A percentile compares a stretch with the other conserved stretches of the same genome.
Conservation (phyloP, 371 early-diverging fungal species). For the Ordospora colligata region DNA sequence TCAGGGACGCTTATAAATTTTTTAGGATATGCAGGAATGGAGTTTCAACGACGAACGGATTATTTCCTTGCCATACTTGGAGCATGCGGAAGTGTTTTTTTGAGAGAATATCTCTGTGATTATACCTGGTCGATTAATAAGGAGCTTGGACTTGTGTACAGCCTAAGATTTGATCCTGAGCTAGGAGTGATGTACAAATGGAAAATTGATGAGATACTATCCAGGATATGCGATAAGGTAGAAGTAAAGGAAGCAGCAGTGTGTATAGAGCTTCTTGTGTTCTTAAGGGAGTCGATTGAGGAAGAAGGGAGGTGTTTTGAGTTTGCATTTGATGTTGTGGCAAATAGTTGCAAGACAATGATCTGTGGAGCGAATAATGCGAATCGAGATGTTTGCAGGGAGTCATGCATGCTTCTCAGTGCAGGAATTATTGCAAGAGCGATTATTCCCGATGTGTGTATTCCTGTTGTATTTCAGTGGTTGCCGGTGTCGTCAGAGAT, state of each 20-base stretch:
- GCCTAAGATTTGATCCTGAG: conserved; percentile 5
- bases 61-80: conserved; percentile 17
- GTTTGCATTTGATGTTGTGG: background rate
- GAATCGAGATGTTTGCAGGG: background rate
- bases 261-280: background rate
- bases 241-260: background rate
- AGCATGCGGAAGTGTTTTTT: background rate
- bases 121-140: conserved; percentile 9
- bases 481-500: background rate
- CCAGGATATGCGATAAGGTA: background rate
- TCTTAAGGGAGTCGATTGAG: background rate
- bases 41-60: background rate
- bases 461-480: background rate
- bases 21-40: background rate
- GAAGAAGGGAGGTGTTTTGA: background rate
- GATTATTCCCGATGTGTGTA: background rate
- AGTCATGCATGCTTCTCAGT: background rate
- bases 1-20: conserved; percentile 28
- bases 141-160: conserved; percentile 25
- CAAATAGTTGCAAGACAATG: background rate
- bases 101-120: background rate
- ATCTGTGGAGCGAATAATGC: background rate
- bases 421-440: background rate
- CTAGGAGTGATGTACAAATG: conserved; percentile 7
- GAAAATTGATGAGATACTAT: conserved; percentile 23